Evolutionary conservation across 306 rosid genomes (phyloP).

Genomic region (Hippophae gyantsensis): DNA sequence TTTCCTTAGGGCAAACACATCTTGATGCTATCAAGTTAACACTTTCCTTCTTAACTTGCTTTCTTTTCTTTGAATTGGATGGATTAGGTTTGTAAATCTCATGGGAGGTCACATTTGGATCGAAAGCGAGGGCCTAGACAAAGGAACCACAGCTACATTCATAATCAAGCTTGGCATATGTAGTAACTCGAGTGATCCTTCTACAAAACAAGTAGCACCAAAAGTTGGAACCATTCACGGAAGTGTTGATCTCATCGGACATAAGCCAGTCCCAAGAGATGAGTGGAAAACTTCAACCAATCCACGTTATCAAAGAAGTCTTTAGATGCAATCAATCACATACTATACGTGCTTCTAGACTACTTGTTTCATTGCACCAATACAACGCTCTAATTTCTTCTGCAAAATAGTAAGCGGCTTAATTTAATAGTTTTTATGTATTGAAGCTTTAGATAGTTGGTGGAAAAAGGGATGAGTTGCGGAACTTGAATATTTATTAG

Average conservation of each 20-base stretch:
- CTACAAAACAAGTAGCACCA: slow-evolving; percentile 29
- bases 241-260: slow-evolving; percentile 58
- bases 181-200: slow-evolving; percentile 34
- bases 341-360: not conserved
- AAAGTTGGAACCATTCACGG: slow-evolving; percentile 36
- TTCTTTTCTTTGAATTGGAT: slow-evolving; percentile 10
- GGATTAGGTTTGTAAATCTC: slow-evolving; percentile 73
- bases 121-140: slow-evolving; percentile 74
- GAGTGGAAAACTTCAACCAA: slow-evolving; percentile 31
- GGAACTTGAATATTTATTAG: no score
- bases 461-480: no score
- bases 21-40: not conserved
- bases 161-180: slow-evolving; percentile 66
- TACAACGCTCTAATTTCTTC: not conserved
- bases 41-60: slow-evolving; percentile 5
- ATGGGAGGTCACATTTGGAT: slow-evolving; percentile 97
- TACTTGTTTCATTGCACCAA: not conserved
- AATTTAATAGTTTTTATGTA: no score
- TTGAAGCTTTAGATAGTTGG: no score
- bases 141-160: slow-evolving; percentile 58
- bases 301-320: slow-evolving; percentile 57
- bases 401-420: not conserved
- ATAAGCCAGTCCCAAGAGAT: slow-evolving; percentile 35
- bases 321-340: slow-evolving; percentile 7
- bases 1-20: no score